Evolutionary conservation across 75 land plant species (phyloP).

Genomic region (Pseudotsuga menziesii): DNA sequence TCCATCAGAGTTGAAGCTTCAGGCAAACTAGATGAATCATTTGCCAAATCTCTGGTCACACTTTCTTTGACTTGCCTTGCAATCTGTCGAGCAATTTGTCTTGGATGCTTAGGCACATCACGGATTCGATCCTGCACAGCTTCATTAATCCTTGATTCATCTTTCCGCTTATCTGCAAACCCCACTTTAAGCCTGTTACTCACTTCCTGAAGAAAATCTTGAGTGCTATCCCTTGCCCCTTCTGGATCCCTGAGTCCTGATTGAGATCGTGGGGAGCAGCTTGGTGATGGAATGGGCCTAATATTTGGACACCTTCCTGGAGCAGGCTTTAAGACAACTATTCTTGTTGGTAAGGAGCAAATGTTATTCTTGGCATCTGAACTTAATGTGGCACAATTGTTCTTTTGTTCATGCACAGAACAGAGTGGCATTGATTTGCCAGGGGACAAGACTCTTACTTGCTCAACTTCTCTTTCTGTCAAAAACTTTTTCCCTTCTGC

Average conservation of each 20-base stretch:
- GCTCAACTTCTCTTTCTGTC: constrained; percentile 14
- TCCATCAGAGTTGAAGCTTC: neutral
- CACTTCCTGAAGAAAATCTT: constrained; percentile 67
- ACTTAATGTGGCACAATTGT: neutral
- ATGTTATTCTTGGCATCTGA: constrained; percentile 16
- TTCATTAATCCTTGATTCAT: constrained; percentile 18
- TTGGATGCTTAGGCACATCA: constrained; percentile 48
- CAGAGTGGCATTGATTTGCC: neutral
- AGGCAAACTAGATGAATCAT: neutral
- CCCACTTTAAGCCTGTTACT: constrained; percentile 54
- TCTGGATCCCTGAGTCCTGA: constrained; percentile 18
- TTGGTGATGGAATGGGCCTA: constrained; percentile 25
- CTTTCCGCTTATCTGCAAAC: constrained; percentile 32
- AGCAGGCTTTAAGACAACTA: constrained; percentile 80
- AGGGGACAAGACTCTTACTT: constrained; percentile 8
- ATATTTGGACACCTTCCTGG: constrained; percentile 29
- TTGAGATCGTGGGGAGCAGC: constrained; percentile 13
- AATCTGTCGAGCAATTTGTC: constrained; percentile 55
- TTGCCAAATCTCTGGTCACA: constrained; percentile 46
- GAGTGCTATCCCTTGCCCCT: constrained; percentile 34
- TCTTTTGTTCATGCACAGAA: neutral
- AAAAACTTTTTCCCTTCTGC: constrained; percentile 7
- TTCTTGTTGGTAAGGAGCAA: constrained; percentile 51
- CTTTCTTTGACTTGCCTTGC: constrained; percentile 69
- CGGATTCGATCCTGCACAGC: constrained; percentile 31